Conservation (phyloP, 2,329 filamentous ascomycete species). For the Ophiostoma sp. region DNA sequence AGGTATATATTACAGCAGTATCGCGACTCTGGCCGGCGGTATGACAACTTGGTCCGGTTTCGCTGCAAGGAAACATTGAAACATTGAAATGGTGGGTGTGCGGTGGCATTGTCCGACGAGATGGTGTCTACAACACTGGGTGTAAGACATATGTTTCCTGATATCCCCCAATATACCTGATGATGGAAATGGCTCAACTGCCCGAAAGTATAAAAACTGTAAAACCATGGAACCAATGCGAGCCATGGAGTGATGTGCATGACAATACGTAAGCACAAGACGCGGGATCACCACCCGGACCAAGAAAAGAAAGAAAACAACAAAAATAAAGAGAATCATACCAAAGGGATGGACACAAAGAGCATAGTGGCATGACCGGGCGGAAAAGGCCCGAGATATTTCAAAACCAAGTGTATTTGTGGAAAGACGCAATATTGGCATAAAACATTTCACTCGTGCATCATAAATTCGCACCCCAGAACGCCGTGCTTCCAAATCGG, state of each 20-base stretch:
- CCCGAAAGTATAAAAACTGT: not conserved
- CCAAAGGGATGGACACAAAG: not conserved
- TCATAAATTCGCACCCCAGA: constrained; percentile 1
- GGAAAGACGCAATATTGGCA: not conserved
- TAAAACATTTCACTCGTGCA: constrained; percentile 4
- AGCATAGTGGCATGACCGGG: no score
- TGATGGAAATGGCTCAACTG: not conserved
- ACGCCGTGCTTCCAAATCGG: constrained; percentile 9
- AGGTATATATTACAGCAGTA: not conserved
- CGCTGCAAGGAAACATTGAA: not conserved
- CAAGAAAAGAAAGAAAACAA: not conserved
- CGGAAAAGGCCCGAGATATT: not conserved
- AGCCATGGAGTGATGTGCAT: not conserved
- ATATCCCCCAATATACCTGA: not conserved
- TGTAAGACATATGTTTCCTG: not conserved
- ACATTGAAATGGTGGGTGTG: not conserved
- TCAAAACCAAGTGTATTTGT: not conserved
- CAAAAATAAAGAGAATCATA: not conserved
- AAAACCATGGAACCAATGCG: not conserved
- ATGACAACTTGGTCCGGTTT: not conserved
- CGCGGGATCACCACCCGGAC: not conserved
- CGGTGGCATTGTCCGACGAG: not conserved
- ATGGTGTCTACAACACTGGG: not conserved
- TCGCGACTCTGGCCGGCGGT: not conserved
- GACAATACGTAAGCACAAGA: not conserved